A percentile compares a stretch with the other conserved stretches of the same genome.
phyloP scores from a whole-genome alignment of 1,139 yeast genomes.

The Magnusiomyces fungicola region DNA sequence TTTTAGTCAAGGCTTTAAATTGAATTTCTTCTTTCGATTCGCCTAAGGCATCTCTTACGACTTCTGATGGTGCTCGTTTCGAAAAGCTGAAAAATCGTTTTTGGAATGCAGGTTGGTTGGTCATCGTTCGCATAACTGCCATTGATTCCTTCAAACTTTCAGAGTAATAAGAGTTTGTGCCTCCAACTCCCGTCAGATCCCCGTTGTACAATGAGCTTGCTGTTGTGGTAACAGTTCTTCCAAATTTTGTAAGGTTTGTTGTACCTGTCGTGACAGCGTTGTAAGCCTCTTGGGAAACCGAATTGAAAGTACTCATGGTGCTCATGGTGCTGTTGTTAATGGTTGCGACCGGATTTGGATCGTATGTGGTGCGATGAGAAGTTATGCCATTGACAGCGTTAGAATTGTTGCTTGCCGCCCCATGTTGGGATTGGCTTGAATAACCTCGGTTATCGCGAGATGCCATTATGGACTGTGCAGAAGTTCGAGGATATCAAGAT shows the following conservation, averaged over 20 bases:
- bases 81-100: constrained; percentile 32
- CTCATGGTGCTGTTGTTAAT: not conserved
- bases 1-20: constrained; percentile 35
- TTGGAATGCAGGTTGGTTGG: constrained; percentile 34
- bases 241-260: constrained; percentile 32
- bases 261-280: constrained; percentile 16
- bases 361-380: not conserved
- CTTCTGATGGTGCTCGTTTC: constrained; percentile 37
- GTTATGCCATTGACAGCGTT: not conserved
- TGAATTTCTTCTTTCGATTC: constrained; percentile 27
- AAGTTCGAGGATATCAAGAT: no score
- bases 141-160: constrained; percentile 29
- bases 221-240: constrained; percentile 35
- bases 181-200: constrained; percentile 34
- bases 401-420: not conserved
- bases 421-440: no score
- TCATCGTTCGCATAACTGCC: constrained; percentile 35
- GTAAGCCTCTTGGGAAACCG: constrained; percentile 2
- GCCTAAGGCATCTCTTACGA: constrained; percentile 25
- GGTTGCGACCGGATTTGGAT: not conserved
- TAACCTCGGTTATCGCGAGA: not conserved
- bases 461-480: not conserved
- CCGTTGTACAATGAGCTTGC: constrained; percentile 31
- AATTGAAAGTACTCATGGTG: not conserved
- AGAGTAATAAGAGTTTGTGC: constrained; percentile 28